These are phyloP conservation scores for Cyclostephanos invisitatus DNA, from an alignment of 108 stramenopile genomes.

Conservation along the genomic window DNA sequence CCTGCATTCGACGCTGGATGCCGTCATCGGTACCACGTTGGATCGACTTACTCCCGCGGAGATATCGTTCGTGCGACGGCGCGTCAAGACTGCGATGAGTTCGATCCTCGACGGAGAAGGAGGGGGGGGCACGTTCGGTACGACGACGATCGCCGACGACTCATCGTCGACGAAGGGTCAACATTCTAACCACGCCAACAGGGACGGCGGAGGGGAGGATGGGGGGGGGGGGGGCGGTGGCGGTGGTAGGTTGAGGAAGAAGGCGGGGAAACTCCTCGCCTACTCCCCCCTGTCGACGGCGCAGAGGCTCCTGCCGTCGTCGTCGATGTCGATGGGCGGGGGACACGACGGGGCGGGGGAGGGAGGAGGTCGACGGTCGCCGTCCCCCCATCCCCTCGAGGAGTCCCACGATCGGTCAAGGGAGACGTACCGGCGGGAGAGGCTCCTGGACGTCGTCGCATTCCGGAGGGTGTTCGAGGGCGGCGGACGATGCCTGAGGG, in stretches of 20 bases:
- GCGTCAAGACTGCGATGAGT: constrained; percentile 2
- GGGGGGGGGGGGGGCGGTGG: constrained; percentile 1
- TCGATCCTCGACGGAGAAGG: background rate
- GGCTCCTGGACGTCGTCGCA: constrained; percentile 27
- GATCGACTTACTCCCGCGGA: constrained; percentile 25
- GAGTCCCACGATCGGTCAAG: constrained; percentile 23
- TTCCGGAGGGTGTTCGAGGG: constrained; percentile 38
- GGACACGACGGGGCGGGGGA: background rate
- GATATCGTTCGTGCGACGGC: constrained; percentile 27
- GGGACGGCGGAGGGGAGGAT: background rate
- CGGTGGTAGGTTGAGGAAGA: background rate
- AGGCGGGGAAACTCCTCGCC: constrained; percentile 10
- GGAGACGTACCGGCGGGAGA: constrained; percentile 25
- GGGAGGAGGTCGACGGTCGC: no score
- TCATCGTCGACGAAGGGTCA: background rate
- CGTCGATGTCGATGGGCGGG: background rate
- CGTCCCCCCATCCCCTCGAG: constrained; percentile 9
- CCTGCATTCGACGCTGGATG: constrained; percentile 17
- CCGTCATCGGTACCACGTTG: constrained; percentile 15
- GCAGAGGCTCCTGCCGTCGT: background rate
- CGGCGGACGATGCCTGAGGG: constrained; percentile 22
- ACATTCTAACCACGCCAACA: background rate
- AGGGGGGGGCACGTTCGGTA: background rate
- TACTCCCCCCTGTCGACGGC: background rate
- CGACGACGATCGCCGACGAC: background rate